phyloP scores from a whole-genome alignment of 768 basidiomycete genomes.

The Mycena capillaripes region DNA sequence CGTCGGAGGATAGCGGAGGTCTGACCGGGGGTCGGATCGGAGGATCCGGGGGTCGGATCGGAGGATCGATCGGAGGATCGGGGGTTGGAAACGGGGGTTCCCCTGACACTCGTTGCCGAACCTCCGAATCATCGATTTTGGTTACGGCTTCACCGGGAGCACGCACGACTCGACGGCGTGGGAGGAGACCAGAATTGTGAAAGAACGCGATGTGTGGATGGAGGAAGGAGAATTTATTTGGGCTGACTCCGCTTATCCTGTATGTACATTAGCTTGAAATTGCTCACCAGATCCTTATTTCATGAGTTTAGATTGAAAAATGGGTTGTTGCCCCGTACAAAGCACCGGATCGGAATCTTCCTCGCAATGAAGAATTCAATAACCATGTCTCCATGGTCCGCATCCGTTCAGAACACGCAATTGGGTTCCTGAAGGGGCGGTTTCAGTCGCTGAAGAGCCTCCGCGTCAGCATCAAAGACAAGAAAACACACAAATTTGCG shows the following conservation, averaged over 20 bases:
- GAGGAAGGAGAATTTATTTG: slow-evolving; percentile 42
- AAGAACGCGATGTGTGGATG: slow-evolving; percentile 30
- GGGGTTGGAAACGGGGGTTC: no score
- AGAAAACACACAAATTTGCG: slow-evolving; percentile 6
- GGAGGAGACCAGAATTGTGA: slow-evolving; percentile 26
- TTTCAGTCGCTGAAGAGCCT: slow-evolving; percentile 41
- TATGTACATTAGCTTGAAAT: background rate
- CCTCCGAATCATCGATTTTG: no score
- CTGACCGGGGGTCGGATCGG: no score
- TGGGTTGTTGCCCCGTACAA: slow-evolving; percentile 39
- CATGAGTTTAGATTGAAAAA: background rate
- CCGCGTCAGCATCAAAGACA: slow-evolving; percentile 35
- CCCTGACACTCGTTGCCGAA: no score
- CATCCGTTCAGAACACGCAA: slow-evolving; percentile 49
- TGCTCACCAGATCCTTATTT: background rate
- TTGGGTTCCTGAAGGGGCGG: slow-evolving; percentile 48
- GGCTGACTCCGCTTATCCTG: slow-evolving; percentile 48
- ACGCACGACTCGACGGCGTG: slow-evolving; percentile 44
- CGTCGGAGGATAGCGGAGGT: no score
- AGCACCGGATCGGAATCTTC: slow-evolving; percentile 29
- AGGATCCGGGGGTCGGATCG: no score
- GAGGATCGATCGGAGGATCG: no score
- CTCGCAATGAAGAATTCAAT: slow-evolving; percentile 38
- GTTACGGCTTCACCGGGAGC: no score
- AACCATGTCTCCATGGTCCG: no score